These are phyloP conservation scores for Geranomyces michiganensis DNA, from an alignment of 192 early-diverging fungal species.

Conservation along the genomic window DNA sequence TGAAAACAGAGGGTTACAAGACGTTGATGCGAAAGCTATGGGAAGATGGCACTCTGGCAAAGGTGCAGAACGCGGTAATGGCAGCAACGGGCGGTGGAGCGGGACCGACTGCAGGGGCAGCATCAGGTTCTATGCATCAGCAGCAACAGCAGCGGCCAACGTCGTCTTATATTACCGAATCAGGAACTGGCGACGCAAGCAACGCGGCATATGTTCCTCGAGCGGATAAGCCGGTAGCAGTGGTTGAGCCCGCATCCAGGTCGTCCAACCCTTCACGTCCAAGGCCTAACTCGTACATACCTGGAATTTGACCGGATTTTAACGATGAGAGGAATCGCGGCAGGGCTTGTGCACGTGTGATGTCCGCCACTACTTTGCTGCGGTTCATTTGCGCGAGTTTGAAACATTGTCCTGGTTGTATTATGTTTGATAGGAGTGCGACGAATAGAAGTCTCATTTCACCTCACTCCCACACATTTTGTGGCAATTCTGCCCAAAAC, in stretches of 20 bases:
- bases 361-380: too few relatives aligned
- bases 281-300: slow-evolving; percentile 5
- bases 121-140: too few relatives aligned
- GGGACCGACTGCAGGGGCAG: neutral
- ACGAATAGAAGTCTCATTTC: too few relatives aligned
- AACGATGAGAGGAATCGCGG: too few relatives aligned
- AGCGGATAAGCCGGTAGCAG: neutral
- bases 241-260: neutral
- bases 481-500: too few relatives aligned
- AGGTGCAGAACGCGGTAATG: neutral
- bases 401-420: too few relatives aligned
- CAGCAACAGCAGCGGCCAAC: neutral
- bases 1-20: slow-evolving; percentile 59
- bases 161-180: neutral
- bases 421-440: too few relatives aligned
- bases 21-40: slow-evolving; percentile 19
- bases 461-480: too few relatives aligned
- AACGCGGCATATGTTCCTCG: neutral
- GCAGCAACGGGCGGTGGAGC: neutral
- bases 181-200: neutral
- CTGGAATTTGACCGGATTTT: neutral
- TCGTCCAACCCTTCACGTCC: neutral
- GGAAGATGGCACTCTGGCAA: slow-evolving; percentile 20
- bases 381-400: too few relatives aligned
- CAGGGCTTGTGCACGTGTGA: too few relatives aligned